Evolutionary conservation across 441 rosid genomes (phyloP), one percentile per base, ranked within the genome.

Genomic region (Lepidium campestre): DNA sequence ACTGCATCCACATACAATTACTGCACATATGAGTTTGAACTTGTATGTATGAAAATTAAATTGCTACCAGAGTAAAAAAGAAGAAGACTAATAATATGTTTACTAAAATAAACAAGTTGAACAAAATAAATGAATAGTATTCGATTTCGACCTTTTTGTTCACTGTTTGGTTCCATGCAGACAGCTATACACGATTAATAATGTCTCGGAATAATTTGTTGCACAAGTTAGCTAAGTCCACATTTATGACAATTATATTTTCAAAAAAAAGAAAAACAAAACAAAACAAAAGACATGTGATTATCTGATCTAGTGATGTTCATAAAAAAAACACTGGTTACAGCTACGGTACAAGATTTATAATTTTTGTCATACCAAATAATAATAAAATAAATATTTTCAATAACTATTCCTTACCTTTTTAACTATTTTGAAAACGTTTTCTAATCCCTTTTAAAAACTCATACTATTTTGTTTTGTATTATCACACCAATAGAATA

Each of bases 1-100:
- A 61, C 97, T 91, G 81, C 20, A 72, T 25, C 60, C 54, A 64
- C 22, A 47, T 29, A 36, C 31, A 60, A 49, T 25, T n/a, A n/a
- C n/a, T n/a, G n/a, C 10, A 4, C 58, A 57, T 65, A 42, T 29
- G 52, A 68, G 59, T 48, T 37, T 45, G 59, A 68, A 32, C 7
- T 27, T 69, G 29, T 31, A 10, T 9, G 39, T 14, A 22, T 31
- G 29, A 12, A 41, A 20, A 50, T 23, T 44, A 48, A 29, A 35
- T 7, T 56, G 3, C 39, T 67, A 44, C 17, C 35, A 46, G n/a
- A 59, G 44, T 34, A 42, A 61, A 31, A 3, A 29, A 39, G 37
- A 49, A n/a, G 31, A 5, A 13, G 17, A 29, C 37, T 53, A 15
- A 53, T 27, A 39, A 37, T 48, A n/a, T n/a, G n/a, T n/a, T 29